Percentiles rank a stretch among this genome's conserved stretches.
phyloP scores from a whole-genome alignment of 1,139 yeast genomes.

The Magnusiomyces suaveolens region DNA sequence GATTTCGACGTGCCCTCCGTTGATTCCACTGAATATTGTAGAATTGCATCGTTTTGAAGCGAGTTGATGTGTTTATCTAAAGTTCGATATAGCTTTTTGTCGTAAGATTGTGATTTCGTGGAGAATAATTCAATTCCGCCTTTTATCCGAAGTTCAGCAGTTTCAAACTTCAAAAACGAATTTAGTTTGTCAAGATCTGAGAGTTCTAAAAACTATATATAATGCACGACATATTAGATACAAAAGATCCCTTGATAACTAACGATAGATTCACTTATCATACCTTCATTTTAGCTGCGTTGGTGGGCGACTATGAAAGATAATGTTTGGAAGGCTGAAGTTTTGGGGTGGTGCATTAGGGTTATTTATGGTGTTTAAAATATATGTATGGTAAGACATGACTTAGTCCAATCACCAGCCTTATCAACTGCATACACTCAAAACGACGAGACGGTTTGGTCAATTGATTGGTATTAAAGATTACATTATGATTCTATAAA shows the following conservation, averaged over 20 bases:
- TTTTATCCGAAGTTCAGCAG: conserved; percentile 73
- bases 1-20: conserved; percentile 11
- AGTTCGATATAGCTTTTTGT: conserved; percentile 76
- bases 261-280: not conserved
- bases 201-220: conserved; percentile 79
- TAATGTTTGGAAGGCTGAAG: too few species aligned
- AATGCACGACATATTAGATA: not conserved
- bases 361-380: too few species aligned
- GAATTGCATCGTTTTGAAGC: conserved; percentile 21
- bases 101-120: conserved; percentile 86
- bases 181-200: conserved; percentile 83
- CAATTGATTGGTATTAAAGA: too few species aligned
- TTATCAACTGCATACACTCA: not conserved
- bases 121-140: conserved; percentile 96
- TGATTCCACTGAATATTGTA: conserved; percentile 8
- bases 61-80: conserved; percentile 57
- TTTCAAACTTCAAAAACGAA: conserved; percentile 77
- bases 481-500: too few species aligned
- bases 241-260: too few species aligned
- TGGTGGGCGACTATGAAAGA: not conserved
- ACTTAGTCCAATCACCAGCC: not conserved
- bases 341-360: too few species aligned
- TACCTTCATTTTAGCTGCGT: not conserved
- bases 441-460: too few species aligned
- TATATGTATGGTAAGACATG: too few species aligned